Percentiles rank a stretch among this genome's conserved stretches.
These are phyloP conservation scores for Alternaria conjuncta DNA, from an alignment of 2,329 filamentous ascomycete genomes.

Conservation along the genomic window DNA sequence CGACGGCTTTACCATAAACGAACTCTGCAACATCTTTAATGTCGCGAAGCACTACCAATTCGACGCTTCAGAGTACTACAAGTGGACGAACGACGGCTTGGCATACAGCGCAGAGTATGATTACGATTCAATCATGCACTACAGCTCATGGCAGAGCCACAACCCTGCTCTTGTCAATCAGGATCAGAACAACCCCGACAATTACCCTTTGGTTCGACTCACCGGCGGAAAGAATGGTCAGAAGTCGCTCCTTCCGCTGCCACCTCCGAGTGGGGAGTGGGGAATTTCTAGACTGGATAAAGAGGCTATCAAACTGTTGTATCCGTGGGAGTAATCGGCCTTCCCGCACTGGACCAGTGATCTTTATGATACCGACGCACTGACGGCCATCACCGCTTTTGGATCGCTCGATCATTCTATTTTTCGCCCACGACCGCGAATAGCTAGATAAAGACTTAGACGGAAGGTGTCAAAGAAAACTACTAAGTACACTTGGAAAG, in stretches of 20 bases:
- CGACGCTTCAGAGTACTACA: neutral
- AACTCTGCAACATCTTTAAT: neutral
- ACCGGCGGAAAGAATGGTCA: neutral
- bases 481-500: neutral
- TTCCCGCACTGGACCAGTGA: neutral
- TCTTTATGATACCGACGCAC: neutral
- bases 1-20: neutral
- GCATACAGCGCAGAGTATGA: neutral
- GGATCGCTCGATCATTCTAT: neutral
- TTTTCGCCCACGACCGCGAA: neutral
- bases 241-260: neutral
- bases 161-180: neutral
- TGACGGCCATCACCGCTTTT: neutral
- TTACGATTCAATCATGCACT: conserved; percentile 3
- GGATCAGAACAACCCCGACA: neutral
- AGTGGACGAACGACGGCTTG: neutral
- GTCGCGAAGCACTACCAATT: neutral
- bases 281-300: neutral
- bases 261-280: neutral
- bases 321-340: neutral
- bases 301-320: neutral
- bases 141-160: neutral
- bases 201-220: neutral
- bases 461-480: neutral
- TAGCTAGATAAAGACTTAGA: neutral